Percentiles rank a stretch among this genome's conserved stretches.
phyloP scores from a whole-genome alignment of 257 asterid species.

The Misopates orontium region DNA sequence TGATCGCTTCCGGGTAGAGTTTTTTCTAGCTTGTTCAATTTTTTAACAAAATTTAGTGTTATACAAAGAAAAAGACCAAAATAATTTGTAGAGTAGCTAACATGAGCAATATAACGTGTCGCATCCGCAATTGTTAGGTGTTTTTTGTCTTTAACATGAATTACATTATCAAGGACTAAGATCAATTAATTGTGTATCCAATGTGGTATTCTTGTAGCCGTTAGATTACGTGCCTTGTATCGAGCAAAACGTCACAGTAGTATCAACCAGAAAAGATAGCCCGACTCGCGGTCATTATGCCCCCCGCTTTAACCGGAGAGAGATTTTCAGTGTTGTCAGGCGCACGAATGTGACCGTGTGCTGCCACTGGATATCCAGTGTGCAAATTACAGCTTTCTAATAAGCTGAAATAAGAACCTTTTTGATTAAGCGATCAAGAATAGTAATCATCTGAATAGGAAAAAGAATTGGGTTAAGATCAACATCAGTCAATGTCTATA shows the following conservation, averaged over 20 bases:
- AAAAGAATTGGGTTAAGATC: not conserved
- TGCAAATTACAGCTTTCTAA: not conserved
- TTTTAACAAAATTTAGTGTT: too few species aligned
- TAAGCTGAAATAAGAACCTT: not conserved
- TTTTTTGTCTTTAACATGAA: too few species aligned
- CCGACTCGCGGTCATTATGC: slow-evolving; percentile 3
- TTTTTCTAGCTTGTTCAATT: too few species aligned
- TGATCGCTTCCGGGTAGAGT: too few species aligned
- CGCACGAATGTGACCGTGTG: not conserved
- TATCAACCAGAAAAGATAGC: not conserved
- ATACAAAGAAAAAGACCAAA: too few species aligned
- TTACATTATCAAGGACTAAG: not conserved
- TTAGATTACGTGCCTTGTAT: not conserved
- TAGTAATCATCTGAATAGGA: not conserved
- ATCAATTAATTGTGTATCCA: not conserved
- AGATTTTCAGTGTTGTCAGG: not conserved
- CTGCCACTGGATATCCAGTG: not conserved
- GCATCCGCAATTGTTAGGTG: too few species aligned
- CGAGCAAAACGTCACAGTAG: slow-evolving; percentile 8
- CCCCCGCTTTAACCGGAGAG: slow-evolving; percentile 14
- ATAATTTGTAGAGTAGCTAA: too few species aligned
- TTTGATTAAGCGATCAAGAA: slow-evolving; percentile 1
- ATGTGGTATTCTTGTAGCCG: not conserved
- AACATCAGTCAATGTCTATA: not conserved
- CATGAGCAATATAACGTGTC: too few species aligned